Percentiles rank a stretch among this genome's conserved stretches.
phyloP scores from a whole-genome alignment of 2,329 filamentous ascomycete genomes.

The Cephalotrichum gorgonifer region DNA sequence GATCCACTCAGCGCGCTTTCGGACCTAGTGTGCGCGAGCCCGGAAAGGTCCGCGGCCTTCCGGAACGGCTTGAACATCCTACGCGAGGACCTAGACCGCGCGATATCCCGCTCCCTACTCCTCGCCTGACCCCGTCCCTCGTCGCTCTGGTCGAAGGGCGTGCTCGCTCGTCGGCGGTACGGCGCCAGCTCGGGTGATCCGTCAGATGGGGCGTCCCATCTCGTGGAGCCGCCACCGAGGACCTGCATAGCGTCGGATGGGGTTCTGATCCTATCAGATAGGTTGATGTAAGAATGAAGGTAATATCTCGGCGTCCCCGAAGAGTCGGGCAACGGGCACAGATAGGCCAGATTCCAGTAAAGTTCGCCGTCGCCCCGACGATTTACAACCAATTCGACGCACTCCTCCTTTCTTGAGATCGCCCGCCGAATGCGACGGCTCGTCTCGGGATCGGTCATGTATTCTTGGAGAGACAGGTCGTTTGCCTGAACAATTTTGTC shows the following conservation, averaged over 20 bases:
- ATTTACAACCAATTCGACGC: conserved; percentile 39
- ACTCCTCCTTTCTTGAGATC: conserved; percentile 30
- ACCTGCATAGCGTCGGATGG: conserved; percentile 25
- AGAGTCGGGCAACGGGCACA: conserved; percentile 38
- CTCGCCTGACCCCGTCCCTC: conserved; percentile 10
- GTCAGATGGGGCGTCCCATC: conserved; percentile 18
- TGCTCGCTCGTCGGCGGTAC: not conserved
- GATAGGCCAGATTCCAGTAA: conserved; percentile 47
- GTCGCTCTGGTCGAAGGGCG: not conserved
- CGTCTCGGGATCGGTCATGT: conserved; percentile 29
- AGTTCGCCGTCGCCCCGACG: conserved; percentile 38
- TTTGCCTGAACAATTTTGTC: conserved; percentile 37
- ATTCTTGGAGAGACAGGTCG: conserved; percentile 38
- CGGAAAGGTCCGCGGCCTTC: not conserved
- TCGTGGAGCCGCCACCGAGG: not conserved
- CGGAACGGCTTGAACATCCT: conserved; percentile 22
- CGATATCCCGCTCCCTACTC: conserved; percentile 12
- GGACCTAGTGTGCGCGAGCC: not conserved
- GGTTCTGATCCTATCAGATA: conserved; percentile 40
- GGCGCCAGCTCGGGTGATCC: conserved; percentile 27
- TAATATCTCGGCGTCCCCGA: conserved; percentile 38
- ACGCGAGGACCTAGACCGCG: conserved; percentile 15
- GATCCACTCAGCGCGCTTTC: not conserved
- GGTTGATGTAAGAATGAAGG: conserved; percentile 47
- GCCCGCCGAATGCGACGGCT: conserved; percentile 29